Evolutionary conservation across 352 stramenopile genomes (phyloP).

Genomic region (Globisporangium barbulae): DNA sequence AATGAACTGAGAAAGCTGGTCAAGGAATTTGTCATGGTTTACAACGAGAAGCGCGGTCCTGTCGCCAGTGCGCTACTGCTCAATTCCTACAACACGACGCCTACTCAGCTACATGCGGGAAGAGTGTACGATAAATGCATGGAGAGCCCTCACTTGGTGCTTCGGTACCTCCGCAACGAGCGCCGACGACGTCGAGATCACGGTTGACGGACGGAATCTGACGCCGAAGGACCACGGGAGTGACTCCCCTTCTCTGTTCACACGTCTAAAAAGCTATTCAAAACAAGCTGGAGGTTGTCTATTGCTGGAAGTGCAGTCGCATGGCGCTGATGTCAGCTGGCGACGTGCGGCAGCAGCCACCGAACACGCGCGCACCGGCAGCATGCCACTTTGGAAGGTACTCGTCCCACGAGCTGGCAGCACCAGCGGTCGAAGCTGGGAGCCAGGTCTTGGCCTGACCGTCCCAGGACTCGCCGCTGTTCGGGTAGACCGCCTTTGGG

Average conservation of each 20-base stretch:
- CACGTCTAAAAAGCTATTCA: neutral
- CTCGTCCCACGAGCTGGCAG: constrained; percentile 47
- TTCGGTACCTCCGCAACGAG: constrained; percentile 32
- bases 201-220: neutral
- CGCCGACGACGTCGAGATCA: constrained; percentile 6
- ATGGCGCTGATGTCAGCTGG: constrained; percentile 68
- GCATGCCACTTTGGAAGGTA: constrained; percentile 64
- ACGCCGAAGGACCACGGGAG: constrained; percentile 12
- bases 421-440: constrained; percentile 31
- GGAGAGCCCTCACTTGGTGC: constrained; percentile 12
- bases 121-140: constrained; percentile 10
- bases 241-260: neutral
- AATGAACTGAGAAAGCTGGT: constrained; percentile 27
- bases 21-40: constrained; percentile 21
- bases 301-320: constrained; percentile 44
- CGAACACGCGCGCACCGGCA: constrained; percentile 71
- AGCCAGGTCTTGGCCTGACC: constrained; percentile 72
- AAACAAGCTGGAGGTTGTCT: neutral
- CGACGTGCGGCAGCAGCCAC: constrained; percentile 79
- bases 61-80: neutral
- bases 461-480: constrained; percentile 84
- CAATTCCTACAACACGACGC: neutral
- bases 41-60: constrained; percentile 8
- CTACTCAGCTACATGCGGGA: constrained; percentile 1
- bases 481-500: constrained; percentile 77